A percentile compares a stretch with the other conserved stretches of the same genome.
Evolutionary conservation across 2,329 filamentous ascomycete species (phyloP).

Genomic region (Fusarium haematococcum): DNA sequence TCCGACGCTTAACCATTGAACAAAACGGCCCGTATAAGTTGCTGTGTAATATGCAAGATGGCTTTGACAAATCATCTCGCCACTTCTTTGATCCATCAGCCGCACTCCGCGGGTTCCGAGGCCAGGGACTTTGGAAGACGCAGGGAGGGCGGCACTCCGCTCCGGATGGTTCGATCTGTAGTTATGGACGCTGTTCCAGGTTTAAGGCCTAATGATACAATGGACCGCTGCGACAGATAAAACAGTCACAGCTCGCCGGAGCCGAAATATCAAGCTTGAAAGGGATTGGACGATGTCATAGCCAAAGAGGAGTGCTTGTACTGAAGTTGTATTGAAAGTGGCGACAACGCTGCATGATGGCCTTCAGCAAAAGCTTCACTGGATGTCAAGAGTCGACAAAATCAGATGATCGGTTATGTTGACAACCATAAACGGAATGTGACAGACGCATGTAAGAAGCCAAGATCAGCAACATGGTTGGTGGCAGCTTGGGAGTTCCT

Average conservation of each 20-base stretch:
- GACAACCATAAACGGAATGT: constrained; percentile 32
- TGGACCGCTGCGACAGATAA: constrained; percentile 31
- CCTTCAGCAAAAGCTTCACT: constrained; percentile 24
- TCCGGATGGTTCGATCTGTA: too few species aligned
- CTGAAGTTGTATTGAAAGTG: constrained; percentile 37
- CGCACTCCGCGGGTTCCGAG: constrained; percentile 6
- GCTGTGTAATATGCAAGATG: constrained; percentile 21
- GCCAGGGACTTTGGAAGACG: constrained; percentile 10
- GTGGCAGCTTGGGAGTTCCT: constrained; percentile 42
- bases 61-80: constrained; percentile 42
- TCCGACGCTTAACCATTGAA: background rate
- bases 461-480: constrained; percentile 26
- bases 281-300: background rate
- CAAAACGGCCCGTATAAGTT: background rate
- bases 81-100: constrained; percentile 20
- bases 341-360: constrained; percentile 19
- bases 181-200: background rate
- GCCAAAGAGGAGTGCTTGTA: constrained; percentile 1
- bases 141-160: constrained; percentile 25
- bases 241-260: constrained; percentile 5
- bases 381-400: constrained; percentile 31
- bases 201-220: constrained; percentile 16
- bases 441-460: constrained; percentile 21
- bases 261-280: too few species aligned
- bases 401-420: constrained; percentile 37